Percentiles rank a stretch among this genome's conserved stretches.
Evolutionary conservation across 2,329 filamentous ascomycete species (phyloP).

Genomic region (Hirsutella minnesotensis): DNA sequence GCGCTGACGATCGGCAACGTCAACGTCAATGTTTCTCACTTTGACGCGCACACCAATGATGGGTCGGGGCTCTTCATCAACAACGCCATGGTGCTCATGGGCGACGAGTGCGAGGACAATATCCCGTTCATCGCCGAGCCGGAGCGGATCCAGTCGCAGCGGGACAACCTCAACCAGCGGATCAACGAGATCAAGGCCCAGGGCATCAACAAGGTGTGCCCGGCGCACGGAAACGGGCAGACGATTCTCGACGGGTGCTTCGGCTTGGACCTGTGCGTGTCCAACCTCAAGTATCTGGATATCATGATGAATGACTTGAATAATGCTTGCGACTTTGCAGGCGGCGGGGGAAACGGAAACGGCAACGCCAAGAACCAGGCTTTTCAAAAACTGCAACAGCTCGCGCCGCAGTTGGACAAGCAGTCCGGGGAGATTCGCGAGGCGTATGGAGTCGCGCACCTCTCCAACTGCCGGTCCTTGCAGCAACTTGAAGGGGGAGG

Average conservation of each 20-base stretch:
- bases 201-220: conserved; percentile 1
- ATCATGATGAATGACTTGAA: conserved; percentile 1
- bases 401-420: conserved; percentile 1
- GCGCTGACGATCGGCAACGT: background rate
- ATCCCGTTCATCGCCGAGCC: conserved; percentile 5
- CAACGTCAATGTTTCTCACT: conserved; percentile 2
- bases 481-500: background rate
- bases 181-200: conserved; percentile 1
- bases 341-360: background rate
- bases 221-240: conserved; percentile 3
- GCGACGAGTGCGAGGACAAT: conserved; percentile 6
- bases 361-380: background rate
- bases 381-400: conserved; percentile 1
- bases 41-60: conserved; percentile 2
- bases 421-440: background rate
- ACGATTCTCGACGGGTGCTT: conserved; percentile 3
- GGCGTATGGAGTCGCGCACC: background rate
- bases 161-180: background rate
- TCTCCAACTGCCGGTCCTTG: background rate
- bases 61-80: conserved; percentile 2
- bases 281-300: conserved; percentile 3
- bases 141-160: background rate
- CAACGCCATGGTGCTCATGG: conserved; percentile 1
- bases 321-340: background rate
- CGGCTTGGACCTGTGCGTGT: conserved; percentile 2